Evolutionary conservation across 495 filamentous ascomycete genomes (phyloP).

Genomic region (Daldinia vernicosa): DNA sequence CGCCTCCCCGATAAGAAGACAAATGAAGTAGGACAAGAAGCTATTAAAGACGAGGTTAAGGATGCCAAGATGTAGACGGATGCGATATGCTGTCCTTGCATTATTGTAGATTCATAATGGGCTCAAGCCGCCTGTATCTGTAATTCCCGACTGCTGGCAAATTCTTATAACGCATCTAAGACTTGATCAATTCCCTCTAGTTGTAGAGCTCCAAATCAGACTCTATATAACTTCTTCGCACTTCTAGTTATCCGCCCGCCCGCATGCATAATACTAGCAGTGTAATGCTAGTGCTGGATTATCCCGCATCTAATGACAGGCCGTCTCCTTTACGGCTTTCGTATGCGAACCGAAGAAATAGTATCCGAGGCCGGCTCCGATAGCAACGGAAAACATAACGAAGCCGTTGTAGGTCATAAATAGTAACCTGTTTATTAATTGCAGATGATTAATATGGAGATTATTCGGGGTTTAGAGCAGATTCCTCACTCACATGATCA

Average conservation of each 20-base stretch:
- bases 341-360: slow-evolving; percentile 77
- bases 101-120: slow-evolving; percentile 37
- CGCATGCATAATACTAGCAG: not conserved
- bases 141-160: slow-evolving; percentile 3
- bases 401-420: slow-evolving; percentile 99
- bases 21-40: slow-evolving; percentile 56
- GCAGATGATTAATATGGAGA: not conserved
- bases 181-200: not conserved
- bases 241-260: not conserved
- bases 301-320: slow-evolving; percentile 76
- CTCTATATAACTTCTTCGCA: not conserved
- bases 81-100: slow-evolving; percentile 1
- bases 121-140: slow-evolving; percentile 38
- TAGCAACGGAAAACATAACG: slow-evolving; percentile 91
- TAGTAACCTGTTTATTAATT: slow-evolving; percentile 71
- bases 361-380: slow-evolving; percentile 91
- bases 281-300: not conserved
- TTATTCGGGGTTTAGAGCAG: not conserved
- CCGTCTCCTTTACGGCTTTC: slow-evolving; percentile 79
- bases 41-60: slow-evolving; percentile 67
- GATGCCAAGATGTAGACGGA: slow-evolving; percentile 62
- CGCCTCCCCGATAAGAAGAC: slow-evolving; percentile 65
- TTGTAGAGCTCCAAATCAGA: slow-evolving; percentile 1
- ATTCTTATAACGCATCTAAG: not conserved
- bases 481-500: slow-evolving; percentile 86